phyloP scores from a whole-genome alignment of 495 filamentous ascomycete genomes.

The Oidiodendron maius region DNA sequence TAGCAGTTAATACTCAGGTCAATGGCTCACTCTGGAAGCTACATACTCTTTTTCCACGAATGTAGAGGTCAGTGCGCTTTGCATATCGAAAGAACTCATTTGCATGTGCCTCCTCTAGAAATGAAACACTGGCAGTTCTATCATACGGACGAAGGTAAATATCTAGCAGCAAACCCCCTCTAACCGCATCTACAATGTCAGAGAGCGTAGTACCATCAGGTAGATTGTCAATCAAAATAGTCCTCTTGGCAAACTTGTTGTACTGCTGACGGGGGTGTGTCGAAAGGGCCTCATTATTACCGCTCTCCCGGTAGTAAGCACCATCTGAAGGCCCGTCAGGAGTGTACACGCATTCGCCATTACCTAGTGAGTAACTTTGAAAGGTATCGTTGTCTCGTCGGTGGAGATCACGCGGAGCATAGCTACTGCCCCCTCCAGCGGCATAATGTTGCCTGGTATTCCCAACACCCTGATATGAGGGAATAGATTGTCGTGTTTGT shows the following conservation, averaged over 20 bases:
- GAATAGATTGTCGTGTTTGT: constrained; percentile 1
- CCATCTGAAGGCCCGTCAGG: constrained; percentile 28
- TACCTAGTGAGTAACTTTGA: constrained; percentile 8
- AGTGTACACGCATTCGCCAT: constrained; percentile 18
- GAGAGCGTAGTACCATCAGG: constrained; percentile 57
- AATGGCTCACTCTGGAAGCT: constrained; percentile 18
- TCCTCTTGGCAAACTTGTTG: constrained; percentile 47
- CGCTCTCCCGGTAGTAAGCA: constrained; percentile 29
- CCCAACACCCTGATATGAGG: constrained; percentile 1
- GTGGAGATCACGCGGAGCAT: constrained; percentile 13
- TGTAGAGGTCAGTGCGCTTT: constrained; percentile 61
- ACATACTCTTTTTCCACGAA: constrained; percentile 61
- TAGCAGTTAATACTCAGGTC: constrained; percentile 14
- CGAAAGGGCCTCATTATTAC: constrained; percentile 31
- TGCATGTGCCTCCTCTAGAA: constrained; percentile 58
- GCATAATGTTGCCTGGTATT: constrained; percentile 19
- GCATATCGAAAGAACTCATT: constrained; percentile 58
- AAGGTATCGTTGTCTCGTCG: constrained; percentile 15
- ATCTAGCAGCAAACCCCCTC: constrained; percentile 66
- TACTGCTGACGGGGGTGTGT: constrained; percentile 26
- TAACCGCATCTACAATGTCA: constrained; percentile 60
- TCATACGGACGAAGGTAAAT: constrained; percentile 60
- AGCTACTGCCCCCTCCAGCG: constrained; percentile 15
- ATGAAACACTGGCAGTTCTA: constrained; percentile 61
- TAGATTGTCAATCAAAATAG: constrained; percentile 57